These are phyloP conservation scores for Puccinia brachypodii DNA, from an alignment of 1,284 basidiomycete species.

Conservation along the genomic window DNA sequence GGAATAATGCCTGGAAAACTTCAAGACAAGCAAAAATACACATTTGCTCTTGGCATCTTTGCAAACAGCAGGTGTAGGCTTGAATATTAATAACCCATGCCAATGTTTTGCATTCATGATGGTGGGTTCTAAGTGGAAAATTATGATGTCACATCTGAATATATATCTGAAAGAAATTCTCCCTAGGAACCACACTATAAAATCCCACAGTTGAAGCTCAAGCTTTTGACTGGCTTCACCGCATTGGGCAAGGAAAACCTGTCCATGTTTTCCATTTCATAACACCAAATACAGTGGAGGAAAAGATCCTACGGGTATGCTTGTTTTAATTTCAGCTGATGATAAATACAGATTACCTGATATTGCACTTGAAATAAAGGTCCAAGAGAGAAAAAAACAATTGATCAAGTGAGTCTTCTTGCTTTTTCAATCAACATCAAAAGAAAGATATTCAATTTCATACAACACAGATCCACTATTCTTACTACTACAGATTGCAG, in stretches of 20 bases:
- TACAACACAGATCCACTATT: neutral
- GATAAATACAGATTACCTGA: neutral
- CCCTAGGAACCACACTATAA: conserved; percentile 56
- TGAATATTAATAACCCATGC: conserved; percentile 20
- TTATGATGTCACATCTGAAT: no score
- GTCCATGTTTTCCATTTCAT: conserved; percentile 22
- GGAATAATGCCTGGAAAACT: neutral
- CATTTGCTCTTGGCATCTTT: neutral
- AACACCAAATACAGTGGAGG: conserved; percentile 20
- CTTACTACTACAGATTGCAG: conserved; percentile 10
- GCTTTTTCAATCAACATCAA: neutral
- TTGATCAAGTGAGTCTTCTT: neutral
- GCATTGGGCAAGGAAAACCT: conserved; percentile 54
- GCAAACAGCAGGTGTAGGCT: conserved; percentile 8
- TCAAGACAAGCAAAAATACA: neutral
- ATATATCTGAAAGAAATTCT: neutral
- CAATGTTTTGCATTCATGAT: conserved; percentile 14
- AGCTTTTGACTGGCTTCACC: conserved; percentile 56
- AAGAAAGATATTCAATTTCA: no score
- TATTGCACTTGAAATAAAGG: neutral
- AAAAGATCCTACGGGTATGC: neutral
- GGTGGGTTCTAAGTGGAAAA: no score
- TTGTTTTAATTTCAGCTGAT: neutral
- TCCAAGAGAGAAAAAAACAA: conserved; percentile 3
- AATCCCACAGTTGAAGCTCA: conserved; percentile 56